A percentile compares a stretch with the other conserved stretches of the same genome.
These are phyloP conservation scores for Eucalyptus polybractea DNA, from an alignment of 345 rosid species.

Conservation along the genomic window DNA sequence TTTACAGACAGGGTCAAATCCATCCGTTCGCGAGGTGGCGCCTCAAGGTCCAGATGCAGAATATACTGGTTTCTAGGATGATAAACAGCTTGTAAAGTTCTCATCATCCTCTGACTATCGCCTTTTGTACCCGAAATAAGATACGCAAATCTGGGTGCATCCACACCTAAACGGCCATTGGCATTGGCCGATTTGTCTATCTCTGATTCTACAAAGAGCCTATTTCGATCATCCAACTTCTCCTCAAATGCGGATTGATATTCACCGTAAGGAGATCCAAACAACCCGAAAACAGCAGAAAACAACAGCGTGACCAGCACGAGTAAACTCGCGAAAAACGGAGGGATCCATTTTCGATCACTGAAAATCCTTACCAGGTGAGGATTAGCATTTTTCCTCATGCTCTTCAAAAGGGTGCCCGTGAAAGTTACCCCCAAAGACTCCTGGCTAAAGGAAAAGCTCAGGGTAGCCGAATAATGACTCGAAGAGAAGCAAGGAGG, in stretches of 20 bases:
- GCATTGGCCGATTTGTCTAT: conserved; percentile 15
- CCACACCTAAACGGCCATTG: conserved; percentile 6
- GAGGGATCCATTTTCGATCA: conserved; percentile 69
- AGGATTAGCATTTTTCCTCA: conserved; percentile 38
- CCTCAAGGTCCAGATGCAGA: conserved; percentile 81
- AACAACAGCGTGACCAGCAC: conserved; percentile 39
- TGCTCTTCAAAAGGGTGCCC: conserved; percentile 7
- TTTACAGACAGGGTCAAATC: conserved; percentile 46
- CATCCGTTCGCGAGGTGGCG: conserved; percentile 61
- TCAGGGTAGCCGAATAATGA: neutral
- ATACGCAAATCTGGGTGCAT: conserved; percentile 69
- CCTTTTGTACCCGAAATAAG: conserved; percentile 86
- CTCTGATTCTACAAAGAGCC: conserved; percentile 58
- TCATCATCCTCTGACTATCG: conserved; percentile 71
- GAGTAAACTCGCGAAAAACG: conserved; percentile 59
- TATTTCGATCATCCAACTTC: conserved; percentile 28
- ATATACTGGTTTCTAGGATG: conserved; percentile 88
- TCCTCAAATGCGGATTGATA: conserved; percentile 28
- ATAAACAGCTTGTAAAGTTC: conserved; percentile 74
- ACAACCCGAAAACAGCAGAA: conserved; percentile 23
- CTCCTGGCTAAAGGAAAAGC: neutral
- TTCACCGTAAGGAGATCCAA: conserved; percentile 22
- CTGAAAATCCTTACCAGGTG: conserved; percentile 51
- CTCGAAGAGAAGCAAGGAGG: conserved; percentile 8
- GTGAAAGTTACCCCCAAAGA: neutral